Evolutionary conservation across 495 filamentous ascomycete species (phyloP).

Genomic region (Penicillium roqueforti): DNA sequence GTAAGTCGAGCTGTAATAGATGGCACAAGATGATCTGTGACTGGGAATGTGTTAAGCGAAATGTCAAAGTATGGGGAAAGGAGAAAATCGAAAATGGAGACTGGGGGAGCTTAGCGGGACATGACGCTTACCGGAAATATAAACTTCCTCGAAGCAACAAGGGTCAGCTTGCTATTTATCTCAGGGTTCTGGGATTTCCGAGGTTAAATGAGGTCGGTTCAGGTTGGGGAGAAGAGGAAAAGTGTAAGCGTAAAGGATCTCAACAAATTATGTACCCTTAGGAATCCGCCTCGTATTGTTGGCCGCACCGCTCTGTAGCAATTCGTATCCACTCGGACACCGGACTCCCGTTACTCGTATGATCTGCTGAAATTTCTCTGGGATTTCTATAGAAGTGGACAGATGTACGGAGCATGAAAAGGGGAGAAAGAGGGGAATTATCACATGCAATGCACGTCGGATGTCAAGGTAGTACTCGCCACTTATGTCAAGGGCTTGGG

Average conservation of each 20-base stretch:
- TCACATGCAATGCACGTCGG: neutral
- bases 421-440: neutral
- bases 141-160: neutral
- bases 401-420: neutral
- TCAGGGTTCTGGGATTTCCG: no score
- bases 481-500: neutral
- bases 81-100: neutral
- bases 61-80: neutral
- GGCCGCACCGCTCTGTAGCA: neutral
- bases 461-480: neutral
- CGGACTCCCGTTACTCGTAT: neutral
- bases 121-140: slow-evolving; percentile 8
- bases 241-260: neutral
- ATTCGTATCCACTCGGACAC: neutral
- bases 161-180: neutral
- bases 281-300: slow-evolving; percentile 16
- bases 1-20: neutral
- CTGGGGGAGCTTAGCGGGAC: neutral
- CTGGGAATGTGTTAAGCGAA: neutral
- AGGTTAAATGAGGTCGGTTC: neutral
- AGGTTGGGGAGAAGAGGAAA: neutral
- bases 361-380: no score
- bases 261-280: slow-evolving; percentile 12
- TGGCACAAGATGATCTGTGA: neutral
- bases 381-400: neutral